Evolutionary conservation across 2,329 filamentous ascomycete species (phyloP), one percentile per base, ranked within the genome.

Genomic region (Ceratocystis colombiana): DNA sequence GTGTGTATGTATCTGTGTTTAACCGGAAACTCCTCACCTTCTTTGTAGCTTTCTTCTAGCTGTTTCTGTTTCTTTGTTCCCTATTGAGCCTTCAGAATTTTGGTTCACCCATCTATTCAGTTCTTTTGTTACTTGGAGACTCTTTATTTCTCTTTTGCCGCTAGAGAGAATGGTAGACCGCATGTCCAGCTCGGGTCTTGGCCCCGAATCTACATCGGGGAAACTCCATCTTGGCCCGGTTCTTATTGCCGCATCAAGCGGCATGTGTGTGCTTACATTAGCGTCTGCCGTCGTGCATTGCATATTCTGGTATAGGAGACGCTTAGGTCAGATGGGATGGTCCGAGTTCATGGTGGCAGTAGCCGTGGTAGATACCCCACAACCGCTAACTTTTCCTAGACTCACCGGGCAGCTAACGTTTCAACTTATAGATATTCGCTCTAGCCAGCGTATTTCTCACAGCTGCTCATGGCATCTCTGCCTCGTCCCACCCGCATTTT

Each of bases 171-270:
- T 59, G 53, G 5, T 28, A n/a, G 15, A 33, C 28, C 57, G 33
- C n/a, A 45, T 57, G 30, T 33, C 64, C 2, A 41, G 44, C 15
- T 28, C 59, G 10, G 64, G 22, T 17, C 41, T 3, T 2, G 55
- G 37, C 33, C 28, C 53, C 33, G 25, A 12, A 28, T 41, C 64
- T 17, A 28, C 59, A 8, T 15, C 53, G 17, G 53, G 15, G 22
- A 37, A n/a, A 8, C n/a, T 30, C 28, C 22, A 71, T 17, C 53
- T 59, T 71, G 75, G 75, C 68, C 72, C 74, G 68, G 74, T 73
- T 70, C 73, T 77, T 69, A 72, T 77, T 46, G 74, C 73, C 50
- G 69, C 76, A 17, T 75, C 75, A 2, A 70, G 74, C 53, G 71
- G 70, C 61, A 75, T 75, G 30, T 71, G 70, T 1, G 69, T 70